Conservation (phyloP, 208 protist genomes). For the Leishmania martiniquensis region DNA sequence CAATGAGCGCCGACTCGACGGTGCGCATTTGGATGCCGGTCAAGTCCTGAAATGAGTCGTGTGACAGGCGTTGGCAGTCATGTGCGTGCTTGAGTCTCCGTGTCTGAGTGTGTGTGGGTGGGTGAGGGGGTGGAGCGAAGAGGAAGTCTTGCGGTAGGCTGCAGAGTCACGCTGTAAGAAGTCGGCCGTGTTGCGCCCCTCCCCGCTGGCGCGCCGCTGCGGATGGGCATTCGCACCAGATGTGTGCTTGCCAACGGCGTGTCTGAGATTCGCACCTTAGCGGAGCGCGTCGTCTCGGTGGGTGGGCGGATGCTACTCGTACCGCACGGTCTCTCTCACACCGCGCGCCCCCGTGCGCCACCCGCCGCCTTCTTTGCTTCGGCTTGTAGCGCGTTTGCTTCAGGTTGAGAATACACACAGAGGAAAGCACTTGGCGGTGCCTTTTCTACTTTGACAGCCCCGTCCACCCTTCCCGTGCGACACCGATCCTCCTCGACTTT, state of each 20-base stretch:
- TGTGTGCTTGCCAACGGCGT: not conserved
- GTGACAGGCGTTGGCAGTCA: constrained; percentile 26
- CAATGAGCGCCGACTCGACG: constrained; percentile 82
- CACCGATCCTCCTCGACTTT: not conserved
- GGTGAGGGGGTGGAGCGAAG: no score
- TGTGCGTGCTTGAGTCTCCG: no score
- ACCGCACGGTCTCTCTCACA: not conserved
- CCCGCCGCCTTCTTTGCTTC: not conserved
- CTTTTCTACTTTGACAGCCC: not conserved
- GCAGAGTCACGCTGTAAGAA: no score
- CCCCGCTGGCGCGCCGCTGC: not conserved
- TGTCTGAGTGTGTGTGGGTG: no score
- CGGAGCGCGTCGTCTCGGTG: not conserved
- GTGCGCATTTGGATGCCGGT: constrained; percentile 83
- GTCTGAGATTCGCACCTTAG: not conserved
- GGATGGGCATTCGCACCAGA: not conserved
- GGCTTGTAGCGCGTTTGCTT: not conserved
- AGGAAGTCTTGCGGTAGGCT: no score
- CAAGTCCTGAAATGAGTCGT: constrained; percentile 35
- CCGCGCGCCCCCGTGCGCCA: not conserved
- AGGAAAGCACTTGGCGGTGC: not conserved
- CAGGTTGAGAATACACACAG: not conserved
- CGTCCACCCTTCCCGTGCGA: not conserved
- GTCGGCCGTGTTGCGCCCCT: not conserved
- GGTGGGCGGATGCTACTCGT: not conserved